A percentile compares a stretch with the other conserved stretches of the same genome.
These are phyloP conservation scores for Thalassiosira ordinaria DNA, from an alignment of 352 stramenopile species.

Conservation along the genomic window DNA sequence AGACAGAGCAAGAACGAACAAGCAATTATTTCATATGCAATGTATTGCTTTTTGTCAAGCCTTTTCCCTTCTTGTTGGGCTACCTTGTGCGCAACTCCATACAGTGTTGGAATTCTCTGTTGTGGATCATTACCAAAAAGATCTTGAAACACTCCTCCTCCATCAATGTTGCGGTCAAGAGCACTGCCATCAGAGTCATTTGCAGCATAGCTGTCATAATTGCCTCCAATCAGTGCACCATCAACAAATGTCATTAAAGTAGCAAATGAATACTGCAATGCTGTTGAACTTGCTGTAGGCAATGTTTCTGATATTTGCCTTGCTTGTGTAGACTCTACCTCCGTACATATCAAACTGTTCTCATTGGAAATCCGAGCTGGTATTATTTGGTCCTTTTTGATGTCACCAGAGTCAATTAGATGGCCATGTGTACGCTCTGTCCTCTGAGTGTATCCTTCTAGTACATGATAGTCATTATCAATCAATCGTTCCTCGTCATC, in stretches of 20 bases:
- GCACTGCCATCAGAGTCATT: neutral
- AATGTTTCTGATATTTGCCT: neutral
- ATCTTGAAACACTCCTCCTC: conserved; percentile 1
- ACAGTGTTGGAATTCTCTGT: conserved; percentile 9
- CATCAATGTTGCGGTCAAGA: neutral
- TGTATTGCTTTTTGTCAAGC: conserved; percentile 22
- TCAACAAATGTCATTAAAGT: conserved; percentile 9
- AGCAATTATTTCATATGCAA: conserved; percentile 25
- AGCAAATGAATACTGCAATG: neutral
- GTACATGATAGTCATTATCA: neutral
- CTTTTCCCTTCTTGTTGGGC: neutral
- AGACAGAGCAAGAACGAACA: conserved; percentile 11
- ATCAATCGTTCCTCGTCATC: neutral
- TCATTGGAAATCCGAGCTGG: neutral
- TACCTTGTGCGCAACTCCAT: conserved; percentile 6
- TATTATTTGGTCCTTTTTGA: neutral
- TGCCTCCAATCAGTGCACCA: conserved; percentile 3
- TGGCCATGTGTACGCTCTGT: neutral
- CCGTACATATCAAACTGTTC: neutral
- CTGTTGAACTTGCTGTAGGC: neutral
- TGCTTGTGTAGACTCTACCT: neutral
- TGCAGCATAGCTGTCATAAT: conserved; percentile 6
- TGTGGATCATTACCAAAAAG: neutral
- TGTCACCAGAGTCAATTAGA: conserved; percentile 1
- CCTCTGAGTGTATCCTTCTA: neutral